phyloP scores from a whole-genome alignment of 257 asterid genomes.

The Agastache rugosa region DNA sequence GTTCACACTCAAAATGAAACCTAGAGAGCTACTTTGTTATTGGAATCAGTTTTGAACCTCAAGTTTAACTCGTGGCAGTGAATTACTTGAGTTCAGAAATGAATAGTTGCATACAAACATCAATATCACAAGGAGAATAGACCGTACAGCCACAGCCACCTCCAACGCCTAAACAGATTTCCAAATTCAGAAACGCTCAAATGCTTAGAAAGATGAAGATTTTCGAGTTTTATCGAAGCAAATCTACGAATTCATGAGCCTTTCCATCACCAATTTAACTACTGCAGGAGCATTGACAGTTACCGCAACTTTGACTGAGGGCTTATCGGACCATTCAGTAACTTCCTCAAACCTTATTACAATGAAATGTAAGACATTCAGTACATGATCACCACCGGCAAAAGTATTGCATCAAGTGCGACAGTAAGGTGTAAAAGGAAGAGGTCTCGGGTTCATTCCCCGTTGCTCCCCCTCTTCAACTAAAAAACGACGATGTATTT shows the following conservation, averaged over 20 bases:
- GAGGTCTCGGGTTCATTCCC: background rate
- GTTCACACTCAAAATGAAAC: background rate
- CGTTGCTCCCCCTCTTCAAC: no score
- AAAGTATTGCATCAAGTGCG: no score
- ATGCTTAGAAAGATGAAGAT: background rate
- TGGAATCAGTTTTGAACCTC: background rate
- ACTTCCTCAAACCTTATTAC: conserved; percentile 71
- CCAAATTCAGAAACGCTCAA: background rate
- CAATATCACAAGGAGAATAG: background rate
- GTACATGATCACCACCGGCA: background rate
- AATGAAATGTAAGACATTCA: conserved; percentile 17
- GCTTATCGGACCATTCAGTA: conserved; percentile 83
- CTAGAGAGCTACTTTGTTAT: background rate
- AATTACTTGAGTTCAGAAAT: conserved; percentile 6
- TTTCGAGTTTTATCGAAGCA: background rate
- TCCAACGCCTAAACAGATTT: background rate
- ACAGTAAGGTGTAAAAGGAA: no score
- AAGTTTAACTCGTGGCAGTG: no score
- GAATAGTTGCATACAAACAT: background rate
- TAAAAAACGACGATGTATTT: background rate
- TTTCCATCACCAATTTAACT: conserved; percentile 81
- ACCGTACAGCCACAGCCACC: background rate
- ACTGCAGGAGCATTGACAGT: conserved; percentile 87
- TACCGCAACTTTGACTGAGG: conserved; percentile 90
- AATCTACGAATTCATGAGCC: conserved; percentile 67